A percentile compares a stretch with the other conserved stretches of the same genome.
phyloP scores from a whole-genome alignment of 225 moss, liverwort and hornwort genomes.

The Pseudoscleropodium purum region DNA sequence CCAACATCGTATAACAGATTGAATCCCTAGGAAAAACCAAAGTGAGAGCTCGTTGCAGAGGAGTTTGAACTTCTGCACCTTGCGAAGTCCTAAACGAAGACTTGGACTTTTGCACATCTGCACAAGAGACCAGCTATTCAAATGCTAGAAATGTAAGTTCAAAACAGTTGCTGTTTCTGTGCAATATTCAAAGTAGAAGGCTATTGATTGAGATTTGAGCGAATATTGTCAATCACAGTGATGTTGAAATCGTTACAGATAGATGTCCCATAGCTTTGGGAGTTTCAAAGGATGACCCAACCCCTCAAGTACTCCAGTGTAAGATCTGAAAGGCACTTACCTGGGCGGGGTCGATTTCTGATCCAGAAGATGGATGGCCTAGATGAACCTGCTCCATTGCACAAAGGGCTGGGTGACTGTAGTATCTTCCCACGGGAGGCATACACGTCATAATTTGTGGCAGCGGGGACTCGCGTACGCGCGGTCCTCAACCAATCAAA shows the following conservation, averaged over 20 bases:
- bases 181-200: not conserved
- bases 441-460: slow-evolving; percentile 32
- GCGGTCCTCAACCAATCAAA: not conserved
- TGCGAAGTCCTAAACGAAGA: not conserved
- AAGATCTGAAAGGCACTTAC: not conserved
- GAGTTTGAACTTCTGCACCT: not conserved
- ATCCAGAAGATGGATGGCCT: not conserved
- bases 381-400: not conserved
- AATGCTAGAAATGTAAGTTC: not conserved
- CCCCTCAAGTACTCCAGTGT: not conserved
- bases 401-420: not conserved
- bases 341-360: slow-evolving; percentile 25
- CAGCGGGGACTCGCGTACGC: slow-evolving; percentile 22
- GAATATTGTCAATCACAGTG: not conserved
- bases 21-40: not conserved
- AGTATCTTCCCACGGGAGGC: slow-evolving; percentile 18
- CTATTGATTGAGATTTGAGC: not conserved
- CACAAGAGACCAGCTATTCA: not conserved
- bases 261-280: not conserved
- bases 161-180: not conserved
- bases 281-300: too few relatives aligned
- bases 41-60: not conserved
- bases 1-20: not conserved
- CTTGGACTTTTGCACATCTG: not conserved
- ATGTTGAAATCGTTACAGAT: not conserved